Evolutionary conservation across 768 basidiomycete species (phyloP).

Genomic region (Boletus edulis): DNA sequence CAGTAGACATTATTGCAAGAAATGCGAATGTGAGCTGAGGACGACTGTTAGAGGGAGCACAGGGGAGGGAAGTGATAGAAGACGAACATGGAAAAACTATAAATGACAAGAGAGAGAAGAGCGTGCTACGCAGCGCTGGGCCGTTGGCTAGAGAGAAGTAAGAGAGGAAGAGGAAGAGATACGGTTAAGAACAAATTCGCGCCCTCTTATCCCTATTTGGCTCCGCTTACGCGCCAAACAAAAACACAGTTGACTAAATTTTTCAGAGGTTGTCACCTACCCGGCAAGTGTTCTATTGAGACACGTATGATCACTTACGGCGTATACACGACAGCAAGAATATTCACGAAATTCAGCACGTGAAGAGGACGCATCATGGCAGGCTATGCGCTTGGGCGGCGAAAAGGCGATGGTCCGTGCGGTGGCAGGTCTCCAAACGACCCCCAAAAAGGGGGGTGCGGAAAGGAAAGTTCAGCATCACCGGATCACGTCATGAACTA

Average conservation of each 20-base stretch:
- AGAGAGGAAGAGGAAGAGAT: slow-evolving; percentile 51
- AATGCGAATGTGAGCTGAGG: slow-evolving; percentile 53
- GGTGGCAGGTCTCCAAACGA: slow-evolving; percentile 25
- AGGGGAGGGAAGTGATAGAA: slow-evolving; percentile 5
- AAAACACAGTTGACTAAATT: slow-evolving; percentile 36
- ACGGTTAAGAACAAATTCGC: slow-evolving; percentile 34
- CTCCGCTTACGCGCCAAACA: slow-evolving; percentile 40
- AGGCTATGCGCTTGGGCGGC: not conserved
- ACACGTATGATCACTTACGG: slow-evolving; percentile 6
- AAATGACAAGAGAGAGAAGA: slow-evolving; percentile 58
- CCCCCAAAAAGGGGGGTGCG: slow-evolving; percentile 12
- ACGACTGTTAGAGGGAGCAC: slow-evolving; percentile 4
- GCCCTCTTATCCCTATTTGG: slow-evolving; percentile 42
- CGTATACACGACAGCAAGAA: not conserved
- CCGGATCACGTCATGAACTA: slow-evolving; percentile 33
- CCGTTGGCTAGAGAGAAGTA: slow-evolving; percentile 55
- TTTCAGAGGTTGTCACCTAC: slow-evolving; percentile 11
- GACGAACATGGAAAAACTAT: slow-evolving; percentile 50
- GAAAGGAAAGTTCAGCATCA: slow-evolving; percentile 10
- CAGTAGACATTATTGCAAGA: slow-evolving; percentile 80
- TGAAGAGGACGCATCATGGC: not conserved
- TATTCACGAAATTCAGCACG: not conserved
- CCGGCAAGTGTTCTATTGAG: not conserved
- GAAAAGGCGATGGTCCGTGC: slow-evolving; percentile 22
- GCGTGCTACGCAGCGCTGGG: slow-evolving; percentile 55